Base-by-base conservation (phyloP, 2,329 filamentous ascomycete genomes). In the Sporothrix pallida region DNA sequence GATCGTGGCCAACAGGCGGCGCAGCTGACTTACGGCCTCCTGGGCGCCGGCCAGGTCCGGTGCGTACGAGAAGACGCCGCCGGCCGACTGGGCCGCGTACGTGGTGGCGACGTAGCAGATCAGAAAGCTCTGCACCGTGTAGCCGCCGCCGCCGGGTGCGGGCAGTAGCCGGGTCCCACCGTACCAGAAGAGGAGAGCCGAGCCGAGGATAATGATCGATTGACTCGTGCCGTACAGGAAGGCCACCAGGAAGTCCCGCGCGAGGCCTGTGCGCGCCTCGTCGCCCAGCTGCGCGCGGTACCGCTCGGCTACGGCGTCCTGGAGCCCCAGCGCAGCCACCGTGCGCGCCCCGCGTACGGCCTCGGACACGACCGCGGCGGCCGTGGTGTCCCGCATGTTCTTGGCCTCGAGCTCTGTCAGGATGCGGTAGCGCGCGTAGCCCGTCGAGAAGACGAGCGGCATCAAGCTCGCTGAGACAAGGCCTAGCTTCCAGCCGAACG, bases 41-140 rank as follows among this genome's bases (percentile, higher is more conserved):
- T 95, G 94, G 0, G 94, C 94, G 83, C 98, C 97, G 76, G 93
- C 91, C 92, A 97, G 96, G 76, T 97, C 93, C 0, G 94, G 93
- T 0, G 93, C 93, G 81, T 95, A 97, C 4, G 90, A 94, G 85
- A 95, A 98, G 79, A 95, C 91, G 17, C 90, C 92, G 5, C 95
- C 95, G 1, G 95, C 95, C 6, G 94, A 95, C 81, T 98, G 95
- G 0, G 94, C 92, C 72, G 94, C 93, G 79, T 97, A 98, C 79
- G 97, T 92, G 78, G 98, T 88, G 60, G 93, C 88, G 74, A 91
- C 90, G 83, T 97, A 97, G 78, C 93, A 94, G 65, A 97, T 86
- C 83, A 97, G 98, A 87, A 98, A 98, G 77, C 95, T 92, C 81
- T 95, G 95, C 78, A 93, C 86, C 76, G 83, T 81, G 80, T 95